Base-by-base conservation (phyloP, 805 yeast genomes). In the Vanderwaltozyma tropicalis region DNA sequence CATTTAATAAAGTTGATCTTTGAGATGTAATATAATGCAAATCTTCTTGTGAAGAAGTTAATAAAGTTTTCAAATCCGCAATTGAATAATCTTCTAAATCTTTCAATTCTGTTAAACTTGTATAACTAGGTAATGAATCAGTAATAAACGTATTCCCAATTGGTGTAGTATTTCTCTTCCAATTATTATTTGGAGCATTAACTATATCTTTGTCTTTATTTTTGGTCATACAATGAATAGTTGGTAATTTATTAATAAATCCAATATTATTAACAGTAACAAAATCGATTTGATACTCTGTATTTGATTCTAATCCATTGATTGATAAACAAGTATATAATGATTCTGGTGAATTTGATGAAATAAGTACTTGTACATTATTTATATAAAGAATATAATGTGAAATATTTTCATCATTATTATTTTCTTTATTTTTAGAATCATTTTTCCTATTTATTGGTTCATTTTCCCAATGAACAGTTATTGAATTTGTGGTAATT, bases 391-490 rank as follows among this genome's bases (percentile, higher is more conserved):
- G 38, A 10, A 56, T 22, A 40, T 50, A 59, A 39, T 53, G 59
- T 7, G 61, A 52, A 9, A 57, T 53, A n/a, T 13, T 13, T 8
- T 9, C 10, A 17, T 29, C 17, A 12, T 7, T 35, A 1, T 26
- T 28, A 30, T 19, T 31, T 3, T 29, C 28, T 9, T 5, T n/a
- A 15, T 17, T 12, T 6, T 16, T 28, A 18, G 17, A 14, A 16
- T 17, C 21, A 17, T 22, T 24, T 16, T 28, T 15, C 5, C 4
- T 16, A 4, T 22, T 22, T 17, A 21, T 24, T 18, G 34, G 33
- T 36, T 57, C 60, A 39, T 59, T 59, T 39, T 59, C 63, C 63
- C 63, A 59, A 43, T 57, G 61, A 12, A 59, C 40, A 3, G 61
- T 53, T 7, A 59, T 48, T 1, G 59, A 47, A 28, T 46, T 44